Base-by-base conservation (phyloP, 371 early-diverging fungal genomes). In the Basidiobolus meristosporus region DNA sequence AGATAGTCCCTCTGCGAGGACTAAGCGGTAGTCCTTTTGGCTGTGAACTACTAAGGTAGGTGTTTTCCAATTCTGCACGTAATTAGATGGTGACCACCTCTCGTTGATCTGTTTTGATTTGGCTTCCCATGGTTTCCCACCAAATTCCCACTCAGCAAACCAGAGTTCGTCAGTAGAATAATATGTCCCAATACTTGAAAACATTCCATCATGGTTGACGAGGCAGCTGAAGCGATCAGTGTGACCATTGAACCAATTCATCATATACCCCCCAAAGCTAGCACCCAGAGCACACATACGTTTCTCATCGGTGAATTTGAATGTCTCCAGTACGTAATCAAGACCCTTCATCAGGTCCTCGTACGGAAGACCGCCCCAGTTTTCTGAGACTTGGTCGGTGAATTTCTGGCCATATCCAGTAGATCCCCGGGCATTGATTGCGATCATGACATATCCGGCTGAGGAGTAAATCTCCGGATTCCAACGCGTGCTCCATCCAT, bases 121-220 rank as follows among this genome's bases (percentile, higher is more conserved):
- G 28, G 65, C 60, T 18, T 63, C 65, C 54, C 61, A 77, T 32
- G 88, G 82, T 11, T 57, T 54, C 42, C 87, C 82, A 29, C 65
- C 73, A 48, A 70, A 73, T 61, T 36, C 16, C 3, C 2, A 17
- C 47, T 87, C 88, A 15, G 70, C 63, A 61, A 86, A 86, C 48
- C 68, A 84, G 23, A 83, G 62, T 54, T 84, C 85, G 36, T 87
- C 88, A 1, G 82, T 82, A 18, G 71, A 59, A 46, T 76, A 85
- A 51, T 68, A 85, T 0, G 62, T 52, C 45, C 61, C 55, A 19
- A 64, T 39, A 3, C 74, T 63, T 28, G 68, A 65, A 46, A 87
- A 85, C 44, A 82, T 67, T 41, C 88, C 88, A 52, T 82, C 88
- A 49, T 87, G 88, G 49, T 75, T 82, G 26, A 82, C 82, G 36